Percentiles rank a stretch among this genome's conserved stretches.
These are phyloP conservation scores for Lathyrus sativus DNA, from an alignment of 306 rosid genomes.

Conservation along the genomic window DNA sequence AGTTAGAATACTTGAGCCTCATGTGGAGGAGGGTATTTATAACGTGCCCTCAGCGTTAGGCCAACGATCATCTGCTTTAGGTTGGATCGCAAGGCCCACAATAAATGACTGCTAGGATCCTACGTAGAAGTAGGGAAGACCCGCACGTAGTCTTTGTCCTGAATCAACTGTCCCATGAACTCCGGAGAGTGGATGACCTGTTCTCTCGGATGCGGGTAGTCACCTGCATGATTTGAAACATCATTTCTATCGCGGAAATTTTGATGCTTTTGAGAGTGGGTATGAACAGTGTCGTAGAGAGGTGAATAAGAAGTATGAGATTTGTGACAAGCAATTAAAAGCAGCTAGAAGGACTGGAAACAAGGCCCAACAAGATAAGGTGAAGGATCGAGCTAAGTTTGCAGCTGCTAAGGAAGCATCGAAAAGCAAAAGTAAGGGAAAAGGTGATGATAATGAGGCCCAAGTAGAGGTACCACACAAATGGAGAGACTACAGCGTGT, in stretches of 20 bases:
- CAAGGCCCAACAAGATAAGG: constrained; percentile 59
- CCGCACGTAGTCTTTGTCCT: too few relatives aligned
- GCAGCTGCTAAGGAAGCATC: constrained; percentile 13
- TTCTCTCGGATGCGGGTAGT: constrained; percentile 65
- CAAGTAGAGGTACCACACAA: constrained; percentile 47
- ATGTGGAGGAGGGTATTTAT: too few relatives aligned
- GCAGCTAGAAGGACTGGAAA: constrained; percentile 32
- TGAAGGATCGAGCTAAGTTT: constrained; percentile 25
- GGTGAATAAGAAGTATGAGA: constrained; percentile 59
- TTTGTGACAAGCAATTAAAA: constrained; percentile 10
- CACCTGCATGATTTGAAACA: constrained; percentile 77
- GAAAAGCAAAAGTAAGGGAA: constrained; percentile 55
- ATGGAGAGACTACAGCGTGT: constrained; percentile 18
- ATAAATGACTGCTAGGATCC: too few relatives aligned
- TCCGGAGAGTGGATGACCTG: too few relatives aligned
- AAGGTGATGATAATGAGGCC: constrained; percentile 53
- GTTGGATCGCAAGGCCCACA: too few relatives aligned
- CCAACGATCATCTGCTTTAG: too few relatives aligned
- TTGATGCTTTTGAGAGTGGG: constrained; percentile 69
- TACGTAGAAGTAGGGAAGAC: too few relatives aligned
- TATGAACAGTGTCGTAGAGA: constrained; percentile 79
- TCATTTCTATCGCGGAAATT: constrained; percentile 71
- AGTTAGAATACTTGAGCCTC: too few relatives aligned
- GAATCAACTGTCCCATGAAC: too few relatives aligned
- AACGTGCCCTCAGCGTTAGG: too few relatives aligned